Evolutionary conservation across 2,329 filamentous ascomycete species (phyloP).

Genomic region (Colletotrichum tabaci): DNA sequence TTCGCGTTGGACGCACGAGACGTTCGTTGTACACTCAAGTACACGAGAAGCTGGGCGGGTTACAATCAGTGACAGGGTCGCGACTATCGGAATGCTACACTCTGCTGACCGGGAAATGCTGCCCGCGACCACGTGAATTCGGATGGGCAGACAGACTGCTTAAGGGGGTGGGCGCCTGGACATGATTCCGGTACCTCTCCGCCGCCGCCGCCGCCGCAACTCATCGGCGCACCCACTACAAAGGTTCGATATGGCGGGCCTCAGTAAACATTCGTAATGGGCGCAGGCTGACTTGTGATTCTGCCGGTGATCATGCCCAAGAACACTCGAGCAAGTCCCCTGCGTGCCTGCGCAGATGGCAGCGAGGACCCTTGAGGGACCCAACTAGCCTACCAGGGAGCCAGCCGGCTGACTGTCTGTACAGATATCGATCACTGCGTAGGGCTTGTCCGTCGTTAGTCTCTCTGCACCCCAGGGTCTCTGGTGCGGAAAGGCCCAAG

Average conservation of each 20-base stretch:
- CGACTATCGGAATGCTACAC: slow-evolving; percentile 36
- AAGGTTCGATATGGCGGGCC: neutral
- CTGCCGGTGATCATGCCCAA: slow-evolving; percentile 1
- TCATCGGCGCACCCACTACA: neutral
- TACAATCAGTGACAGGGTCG: slow-evolving; percentile 15
- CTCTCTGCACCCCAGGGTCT: slow-evolving; percentile 30
- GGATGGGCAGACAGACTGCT: neutral
- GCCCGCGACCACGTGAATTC: slow-evolving; percentile 16
- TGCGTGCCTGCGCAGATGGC: neutral
- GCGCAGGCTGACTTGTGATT: neutral
- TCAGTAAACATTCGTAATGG: neutral
- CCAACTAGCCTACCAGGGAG: neutral
- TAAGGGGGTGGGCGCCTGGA: neutral
- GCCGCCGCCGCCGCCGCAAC: neutral
- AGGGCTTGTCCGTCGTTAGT: slow-evolving; percentile 23
- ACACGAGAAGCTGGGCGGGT: slow-evolving; percentile 1
- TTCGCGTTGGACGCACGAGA: neutral
- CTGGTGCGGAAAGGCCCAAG: slow-evolving; percentile 24
- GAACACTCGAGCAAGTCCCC: slow-evolving; percentile 6
- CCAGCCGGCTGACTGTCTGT: neutral
- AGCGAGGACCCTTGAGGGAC: slow-evolving; percentile 29
- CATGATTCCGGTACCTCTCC: neutral
- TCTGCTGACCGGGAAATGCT: slow-evolving; percentile 11
- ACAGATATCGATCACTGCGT: slow-evolving; percentile 24
- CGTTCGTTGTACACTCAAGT: no score